phyloP scores from a whole-genome alignment of 495 filamentous ascomycete genomes.

The Penicillium subrubescens region DNA sequence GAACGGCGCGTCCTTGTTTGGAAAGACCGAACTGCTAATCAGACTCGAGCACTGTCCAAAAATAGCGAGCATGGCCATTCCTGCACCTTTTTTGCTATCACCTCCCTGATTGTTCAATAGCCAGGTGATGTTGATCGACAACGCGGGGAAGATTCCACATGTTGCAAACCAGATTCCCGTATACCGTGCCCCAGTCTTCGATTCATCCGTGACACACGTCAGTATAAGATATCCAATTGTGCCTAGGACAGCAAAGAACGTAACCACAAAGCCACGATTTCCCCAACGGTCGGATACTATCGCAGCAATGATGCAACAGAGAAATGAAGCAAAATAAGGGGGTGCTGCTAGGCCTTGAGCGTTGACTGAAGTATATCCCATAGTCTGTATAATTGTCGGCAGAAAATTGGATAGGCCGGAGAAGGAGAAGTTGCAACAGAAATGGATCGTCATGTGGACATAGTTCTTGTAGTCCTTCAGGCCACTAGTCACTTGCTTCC shows the following conservation, averaged over 20 bases:
- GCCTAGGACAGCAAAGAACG: constrained; percentile 56
- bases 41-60: constrained; percentile 38
- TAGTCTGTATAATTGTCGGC: constrained; percentile 67
- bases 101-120: constrained; percentile 65
- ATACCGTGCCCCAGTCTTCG: constrained; percentile 55
- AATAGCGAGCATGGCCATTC: constrained; percentile 32
- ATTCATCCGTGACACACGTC: constrained; percentile 42
- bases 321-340: constrained; percentile 71
- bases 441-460: constrained; percentile 30
- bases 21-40: constrained; percentile 32
- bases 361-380: constrained; percentile 66
- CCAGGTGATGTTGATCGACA: constrained; percentile 67
- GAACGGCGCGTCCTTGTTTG: constrained; percentile 26
- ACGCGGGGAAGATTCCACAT: constrained; percentile 60
- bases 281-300: constrained; percentile 65
- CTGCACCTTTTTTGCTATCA: constrained; percentile 35
- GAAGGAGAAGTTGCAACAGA: constrained; percentile 36
- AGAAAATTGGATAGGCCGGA: constrained; percentile 67
- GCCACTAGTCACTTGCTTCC: constrained; percentile 26
- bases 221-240: constrained; percentile 70
- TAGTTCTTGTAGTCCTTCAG: constrained; percentile 35
- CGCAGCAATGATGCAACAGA: constrained; percentile 59
- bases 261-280: constrained; percentile 64
- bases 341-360: constrained; percentile 75
- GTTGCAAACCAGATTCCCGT: constrained; percentile 64